phyloP scores from a whole-genome alignment of 176 grass and related monocot genomes.

The Phyllostachys edulis region DNA sequence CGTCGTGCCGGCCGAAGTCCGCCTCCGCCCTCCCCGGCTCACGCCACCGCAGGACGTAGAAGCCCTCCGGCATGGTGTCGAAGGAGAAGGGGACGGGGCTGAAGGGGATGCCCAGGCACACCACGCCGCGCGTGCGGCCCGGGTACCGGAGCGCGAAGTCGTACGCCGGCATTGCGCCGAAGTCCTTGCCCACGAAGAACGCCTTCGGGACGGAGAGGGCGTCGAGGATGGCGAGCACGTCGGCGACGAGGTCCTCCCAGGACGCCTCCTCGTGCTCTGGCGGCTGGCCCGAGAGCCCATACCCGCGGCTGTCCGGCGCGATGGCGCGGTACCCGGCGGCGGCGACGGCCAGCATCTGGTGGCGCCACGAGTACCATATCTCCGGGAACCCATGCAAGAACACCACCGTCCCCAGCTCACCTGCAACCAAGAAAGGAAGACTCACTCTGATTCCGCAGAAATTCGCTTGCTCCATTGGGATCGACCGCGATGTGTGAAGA shows the following conservation, averaged over 20 bases:
- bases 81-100: neutral
- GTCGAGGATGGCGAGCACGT: slow-evolving; percentile 52
- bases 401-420: slow-evolving; percentile 48
- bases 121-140: slow-evolving; percentile 47
- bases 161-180: slow-evolving; percentile 52
- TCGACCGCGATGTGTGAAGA: neutral
- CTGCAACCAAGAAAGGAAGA: neutral
- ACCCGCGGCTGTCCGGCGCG: slow-evolving; percentile 59
- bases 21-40: slow-evolving; percentile 52
- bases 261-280: slow-evolving; percentile 38
- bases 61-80: slow-evolving; percentile 54
- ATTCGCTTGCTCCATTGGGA: neutral
- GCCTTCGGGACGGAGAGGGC: slow-evolving; percentile 17
- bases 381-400: slow-evolving; percentile 70
- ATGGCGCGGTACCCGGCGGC: slow-evolving; percentile 59
- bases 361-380: slow-evolving; percentile 72
- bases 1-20: slow-evolving; percentile 34
- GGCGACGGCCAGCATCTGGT: slow-evolving; percentile 65
- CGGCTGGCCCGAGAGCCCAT: slow-evolving; percentile 60
- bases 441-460: too few species aligned
- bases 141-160: slow-evolving; percentile 56
- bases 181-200: slow-evolving; percentile 50
- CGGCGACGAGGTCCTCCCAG: slow-evolving; percentile 48
- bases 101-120: slow-evolving; percentile 69
- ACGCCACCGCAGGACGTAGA: slow-evolving; percentile 67